Evolutionary conservation across 192 early-diverging fungal genomes (phyloP).

Genomic region (Dispira parvispora): DNA sequence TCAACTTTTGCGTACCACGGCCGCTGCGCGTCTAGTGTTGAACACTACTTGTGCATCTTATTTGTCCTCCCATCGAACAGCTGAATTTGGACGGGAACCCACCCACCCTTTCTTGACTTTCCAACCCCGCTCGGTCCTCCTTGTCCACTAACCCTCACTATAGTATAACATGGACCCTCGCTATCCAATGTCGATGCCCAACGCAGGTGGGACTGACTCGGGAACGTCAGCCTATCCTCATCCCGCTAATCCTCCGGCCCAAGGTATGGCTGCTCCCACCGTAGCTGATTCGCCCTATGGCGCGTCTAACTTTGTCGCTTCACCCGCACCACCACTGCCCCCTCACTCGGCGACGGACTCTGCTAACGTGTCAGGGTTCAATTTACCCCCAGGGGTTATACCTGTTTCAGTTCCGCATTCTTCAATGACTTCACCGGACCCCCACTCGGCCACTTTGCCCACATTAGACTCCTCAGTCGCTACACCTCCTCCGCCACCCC

Average conservation of each 20-base stretch:
- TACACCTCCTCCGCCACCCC: not conserved
- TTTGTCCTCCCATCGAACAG: too few relatives aligned
- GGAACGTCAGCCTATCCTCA: too few relatives aligned
- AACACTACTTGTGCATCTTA: too few relatives aligned
- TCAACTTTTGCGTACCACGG: too few relatives aligned
- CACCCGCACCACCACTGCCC: not conserved
- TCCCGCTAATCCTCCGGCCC: not conserved
- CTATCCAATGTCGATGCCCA: too few relatives aligned
- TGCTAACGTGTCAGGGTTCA: not conserved
- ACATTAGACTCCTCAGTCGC: not conserved
- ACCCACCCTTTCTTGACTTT: too few relatives aligned
- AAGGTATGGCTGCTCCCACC: slow-evolving; percentile 7
- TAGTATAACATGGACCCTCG: too few relatives aligned
- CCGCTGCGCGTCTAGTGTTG: too few relatives aligned
- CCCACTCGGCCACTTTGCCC: not conserved
- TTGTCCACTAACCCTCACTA: too few relatives aligned
- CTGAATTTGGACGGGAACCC: too few relatives aligned
- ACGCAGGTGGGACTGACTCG: too few relatives aligned
- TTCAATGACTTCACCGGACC: not conserved
- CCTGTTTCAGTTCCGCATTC: slow-evolving; percentile 9
- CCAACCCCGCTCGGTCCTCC: too few relatives aligned
- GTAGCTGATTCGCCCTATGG: slow-evolving; percentile 13
- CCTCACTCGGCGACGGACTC: not conserved
- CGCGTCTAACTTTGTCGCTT: slow-evolving; percentile 10
- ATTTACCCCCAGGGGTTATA: slow-evolving; percentile 9